Base-by-base conservation (phyloP, 2,329 filamentous ascomycete genomes). In the Aspergillus sp. region DNA sequence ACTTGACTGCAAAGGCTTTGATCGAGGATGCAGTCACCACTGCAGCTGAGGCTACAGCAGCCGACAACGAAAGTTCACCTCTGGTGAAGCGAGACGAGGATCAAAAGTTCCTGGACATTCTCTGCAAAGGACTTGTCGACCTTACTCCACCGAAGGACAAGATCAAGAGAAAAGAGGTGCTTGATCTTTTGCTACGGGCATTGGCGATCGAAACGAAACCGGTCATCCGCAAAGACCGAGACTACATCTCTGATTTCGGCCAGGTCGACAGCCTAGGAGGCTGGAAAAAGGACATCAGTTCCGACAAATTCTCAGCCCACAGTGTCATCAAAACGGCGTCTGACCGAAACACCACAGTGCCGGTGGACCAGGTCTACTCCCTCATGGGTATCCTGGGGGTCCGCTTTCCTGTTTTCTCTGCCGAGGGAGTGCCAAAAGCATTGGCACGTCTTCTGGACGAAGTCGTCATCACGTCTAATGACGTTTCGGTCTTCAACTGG, bases 321-420 rank as follows among this genome's bases (percentile, higher is more conserved):
- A 55, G 40, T 7, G 55, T 56, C 11, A 48, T 59, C 20, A 42
- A 49, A 24, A 41, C 50, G 1, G 56, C 56, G 13, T 53, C 56
- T 4, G 33, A 53, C 13, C 51, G 56, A 20, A 20, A 51, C 16
- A 50, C 46, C 38, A 59, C 56, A 8, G 53, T 55, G n/a, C 14
- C 50, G 7, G 57, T 53, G 13, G 57, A 59, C 33, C 50, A 59
- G 42, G 57, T 54, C 6, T 59, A 59, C 49, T 59, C 57, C 13
- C 46, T 59, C 46, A 59, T 59, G 57, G 57, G 57, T 51, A 53
- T 59, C 10, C 44, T 59, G 11, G 57, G 57, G 4, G 57, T 59
- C n/a, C 49, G 51, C 5, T 59, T 59, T 43, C 50, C 57, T 8
- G 55, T 54, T 1, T 59, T 59, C 26, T 46, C 55, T 3, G 57